phyloP scores from a whole-genome alignment of 345 rosid genomes.

The Psidium guajava region DNA sequence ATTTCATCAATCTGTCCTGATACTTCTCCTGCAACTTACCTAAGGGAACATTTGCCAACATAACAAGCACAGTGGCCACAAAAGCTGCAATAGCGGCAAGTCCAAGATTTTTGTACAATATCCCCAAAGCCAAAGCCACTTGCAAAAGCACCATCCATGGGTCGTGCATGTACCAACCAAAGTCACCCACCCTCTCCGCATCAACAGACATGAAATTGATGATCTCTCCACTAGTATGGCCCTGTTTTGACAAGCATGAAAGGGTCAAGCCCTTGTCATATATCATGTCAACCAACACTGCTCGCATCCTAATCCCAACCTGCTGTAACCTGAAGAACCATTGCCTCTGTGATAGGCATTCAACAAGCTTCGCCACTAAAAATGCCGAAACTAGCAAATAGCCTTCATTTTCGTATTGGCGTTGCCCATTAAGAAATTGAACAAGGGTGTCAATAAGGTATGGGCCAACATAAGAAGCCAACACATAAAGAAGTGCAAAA shows the following conservation, averaged over 20 bases:
- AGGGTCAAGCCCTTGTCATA: slow-evolving; percentile 57
- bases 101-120: slow-evolving; percentile 55
- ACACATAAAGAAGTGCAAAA: slow-evolving; percentile 21
- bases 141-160: slow-evolving; percentile 52
- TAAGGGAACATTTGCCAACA: slow-evolving; percentile 45
- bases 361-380: slow-evolving; percentile 44
- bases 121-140: slow-evolving; percentile 40
- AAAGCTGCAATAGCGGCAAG: slow-evolving; percentile 48
- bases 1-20: slow-evolving; percentile 44
- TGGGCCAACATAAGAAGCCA: slow-evolving; percentile 53
- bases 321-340: slow-evolving; percentile 51
- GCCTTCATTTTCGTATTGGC: slow-evolving; percentile 38
- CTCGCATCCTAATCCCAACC: slow-evolving; percentile 39
- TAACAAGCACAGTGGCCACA: slow-evolving; percentile 34
- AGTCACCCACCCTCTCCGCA: slow-evolving; percentile 47
- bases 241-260: slow-evolving; percentile 41
- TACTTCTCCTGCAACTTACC: slow-evolving; percentile 49
- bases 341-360: slow-evolving; percentile 43
- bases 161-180: slow-evolving; percentile 48
- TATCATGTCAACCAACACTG: slow-evolving; percentile 39
- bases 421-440: slow-evolving; percentile 41
- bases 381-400: slow-evolving; percentile 40
- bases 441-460: slow-evolving; percentile 52
- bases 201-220: slow-evolving; percentile 66
- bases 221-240: slow-evolving; percentile 62